Base-by-base conservation (phyloP, 164 flowering plant genomes). In the Berberis vulgaris region DNA sequence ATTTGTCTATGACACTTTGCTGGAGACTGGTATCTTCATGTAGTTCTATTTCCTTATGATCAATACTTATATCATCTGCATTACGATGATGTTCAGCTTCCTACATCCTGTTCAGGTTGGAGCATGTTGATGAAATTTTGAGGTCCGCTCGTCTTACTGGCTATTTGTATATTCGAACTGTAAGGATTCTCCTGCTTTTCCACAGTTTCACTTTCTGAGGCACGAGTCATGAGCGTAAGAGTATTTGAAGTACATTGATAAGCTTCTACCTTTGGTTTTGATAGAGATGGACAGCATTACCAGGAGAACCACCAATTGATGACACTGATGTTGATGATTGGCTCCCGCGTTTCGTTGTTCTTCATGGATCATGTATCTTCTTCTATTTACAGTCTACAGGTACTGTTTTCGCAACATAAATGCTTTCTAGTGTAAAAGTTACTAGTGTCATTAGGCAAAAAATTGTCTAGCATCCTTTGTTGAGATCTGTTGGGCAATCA, bases 261-360 rank as follows among this genome's bases (percentile, higher is more conserved):
- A 26, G 26, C 60, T 47, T 65, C 13, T 5, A 44, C 7, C 11
- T 9, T 57, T 71, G 60, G 44, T 10, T 58, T 65, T 53, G 9
- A 40, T 62, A 94, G 99, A 83, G 99, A 76, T 95, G 97, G 97
- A 70, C 79, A 26, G 85, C 93, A 43, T 73, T 91, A 60, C 97
- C 96, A 52, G 96, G 97, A 70, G 97, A 95, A 66, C 90, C 96
- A 55, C 96, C 84, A 54, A 85, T 91, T 39, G 97, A 91, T 78
- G 99, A 95, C 71, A 67, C 83, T 61, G 97, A 94, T 41, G 88
- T 94, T 62, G 96, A 94, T 76, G 99, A 94, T 67, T 94, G 96
- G 97, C 87, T 94, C 73, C 96, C 96, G 41, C 95, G 96, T 56
- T 95, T 95, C 70, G 77, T 83, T 68, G 96, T 95, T 58, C 94